phyloP scores from a whole-genome alignment of 805 yeast species.

The Candida manassasensis region DNA sequence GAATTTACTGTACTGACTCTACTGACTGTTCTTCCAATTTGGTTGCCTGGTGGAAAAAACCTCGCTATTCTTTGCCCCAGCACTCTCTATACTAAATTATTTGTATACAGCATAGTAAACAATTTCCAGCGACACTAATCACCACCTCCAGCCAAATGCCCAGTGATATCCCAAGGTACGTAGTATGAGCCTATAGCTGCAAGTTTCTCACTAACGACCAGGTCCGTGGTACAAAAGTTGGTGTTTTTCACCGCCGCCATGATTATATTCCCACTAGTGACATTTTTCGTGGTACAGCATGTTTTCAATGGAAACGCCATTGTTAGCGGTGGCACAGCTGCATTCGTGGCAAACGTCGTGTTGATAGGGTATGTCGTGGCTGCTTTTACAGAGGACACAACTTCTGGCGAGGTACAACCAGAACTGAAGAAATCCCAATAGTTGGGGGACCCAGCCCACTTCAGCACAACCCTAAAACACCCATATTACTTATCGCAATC shows the following conservation, averaged over 20 bases:
- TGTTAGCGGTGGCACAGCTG: constrained; percentile 77
- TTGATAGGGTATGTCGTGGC: constrained; percentile 67
- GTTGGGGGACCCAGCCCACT: no score
- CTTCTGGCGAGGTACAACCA: constrained; percentile 24
- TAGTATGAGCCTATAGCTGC: constrained; percentile 7
- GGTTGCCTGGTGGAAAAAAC: no score
- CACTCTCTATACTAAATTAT: no score
- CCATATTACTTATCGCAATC: no score
- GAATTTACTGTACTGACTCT: no score
- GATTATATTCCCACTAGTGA: constrained; percentile 61
- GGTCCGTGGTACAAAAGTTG: constrained; percentile 62
- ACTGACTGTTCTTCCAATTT: no score
- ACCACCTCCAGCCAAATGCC: constrained; percentile 3
- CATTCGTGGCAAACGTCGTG: constrained; percentile 69
- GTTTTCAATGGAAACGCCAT: constrained; percentile 48
- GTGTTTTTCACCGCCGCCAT: constrained; percentile 72
- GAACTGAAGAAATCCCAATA: constrained; percentile 7
- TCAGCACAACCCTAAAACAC: no score
- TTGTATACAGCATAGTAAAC: not conserved
- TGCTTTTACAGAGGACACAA: constrained; percentile 65
- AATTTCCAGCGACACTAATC: not conserved
- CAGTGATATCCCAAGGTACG: constrained; percentile 40
- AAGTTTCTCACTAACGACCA: constrained; percentile 13
- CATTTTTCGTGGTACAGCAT: constrained; percentile 56
- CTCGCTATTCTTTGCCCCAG: no score